Evolutionary conservation across 805 yeast species (phyloP).

Genomic region (Candida ponderosae): DNA sequence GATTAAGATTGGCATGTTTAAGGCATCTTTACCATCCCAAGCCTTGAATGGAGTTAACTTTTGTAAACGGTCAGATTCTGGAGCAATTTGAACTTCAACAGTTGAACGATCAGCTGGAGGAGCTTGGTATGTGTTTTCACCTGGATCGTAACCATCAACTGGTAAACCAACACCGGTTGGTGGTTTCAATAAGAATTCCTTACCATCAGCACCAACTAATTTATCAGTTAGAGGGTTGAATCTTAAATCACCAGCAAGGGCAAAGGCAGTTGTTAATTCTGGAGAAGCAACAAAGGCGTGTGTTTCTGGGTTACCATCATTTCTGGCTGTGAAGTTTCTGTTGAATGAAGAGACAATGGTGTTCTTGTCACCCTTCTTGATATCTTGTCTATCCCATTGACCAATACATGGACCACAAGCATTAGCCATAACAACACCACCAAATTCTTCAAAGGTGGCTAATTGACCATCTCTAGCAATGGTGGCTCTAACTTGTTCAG

Average conservation of each 20-base stretch:
- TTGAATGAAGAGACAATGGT: constrained; percentile 96
- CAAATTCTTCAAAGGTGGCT: constrained; percentile 80
- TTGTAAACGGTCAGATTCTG: constrained; percentile 95
- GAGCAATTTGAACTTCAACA: constrained; percentile 71
- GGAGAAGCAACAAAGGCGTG: constrained; percentile 97
- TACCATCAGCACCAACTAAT: constrained; percentile 81
- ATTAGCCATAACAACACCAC: constrained; percentile 91
- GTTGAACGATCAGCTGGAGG: constrained; percentile 83
- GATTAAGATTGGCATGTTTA: constrained; percentile 84
- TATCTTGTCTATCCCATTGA: constrained; percentile 95
- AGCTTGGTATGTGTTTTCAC: constrained; percentile 94
- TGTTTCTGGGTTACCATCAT: constrained; percentile 96
- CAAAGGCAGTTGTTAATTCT: constrained; percentile 91
- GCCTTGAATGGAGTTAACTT: constrained; percentile 86
- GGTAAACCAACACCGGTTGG: constrained; percentile 93
- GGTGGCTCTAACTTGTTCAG: constrained; percentile 97
- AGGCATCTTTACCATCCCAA: constrained; percentile 95
- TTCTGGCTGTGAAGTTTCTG: constrained; percentile 97
- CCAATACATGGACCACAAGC: constrained; percentile 99
- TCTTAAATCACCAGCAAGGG: constrained; percentile 92
- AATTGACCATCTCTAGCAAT: constrained; percentile 94
- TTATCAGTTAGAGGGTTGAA: constrained; percentile 94
- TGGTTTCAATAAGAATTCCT: constrained; percentile 80
- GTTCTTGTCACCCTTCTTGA: constrained; percentile 90
- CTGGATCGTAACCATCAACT: constrained; percentile 80